phyloP scores from a whole-genome alignment of 2,329 filamentous ascomycete species.

The Arthrobotrys musiformis region DNA sequence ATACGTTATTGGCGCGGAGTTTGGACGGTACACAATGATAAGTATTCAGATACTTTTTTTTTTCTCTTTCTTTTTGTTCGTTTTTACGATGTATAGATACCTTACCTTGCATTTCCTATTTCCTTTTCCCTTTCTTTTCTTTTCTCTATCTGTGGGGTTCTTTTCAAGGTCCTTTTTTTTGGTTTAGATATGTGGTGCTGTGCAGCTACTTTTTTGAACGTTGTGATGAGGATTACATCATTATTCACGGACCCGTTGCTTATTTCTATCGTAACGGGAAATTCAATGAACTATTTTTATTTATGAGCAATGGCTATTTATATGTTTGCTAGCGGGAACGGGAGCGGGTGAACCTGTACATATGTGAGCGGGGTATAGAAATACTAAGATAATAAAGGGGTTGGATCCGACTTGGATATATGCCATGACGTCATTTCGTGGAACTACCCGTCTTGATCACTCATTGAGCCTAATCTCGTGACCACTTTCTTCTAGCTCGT shows the following conservation, averaged over 20 bases:
- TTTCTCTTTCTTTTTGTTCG: not conserved
- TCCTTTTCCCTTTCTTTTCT: not conserved
- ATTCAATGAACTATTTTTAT: no score
- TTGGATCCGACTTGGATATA: not conserved
- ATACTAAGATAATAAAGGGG: no score
- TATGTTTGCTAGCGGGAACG: no score
- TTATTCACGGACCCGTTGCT: no score
- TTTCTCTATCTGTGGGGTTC: not conserved
- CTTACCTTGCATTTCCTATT: not conserved
- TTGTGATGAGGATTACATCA: no score
- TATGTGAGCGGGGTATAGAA: no score
- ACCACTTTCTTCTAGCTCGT: no score
- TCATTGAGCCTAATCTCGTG: no score
- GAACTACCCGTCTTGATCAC: not conserved
- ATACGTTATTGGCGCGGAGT: constrained; percentile 12
- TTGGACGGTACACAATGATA: not conserved
- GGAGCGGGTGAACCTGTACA: no score
- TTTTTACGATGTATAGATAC: constrained; percentile 8
- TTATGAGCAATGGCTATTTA: no score
- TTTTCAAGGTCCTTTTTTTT: not conserved
- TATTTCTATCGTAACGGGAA: no score
- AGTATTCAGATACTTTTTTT: not conserved
- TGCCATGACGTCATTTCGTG: not conserved
- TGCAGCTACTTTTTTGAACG: no score
- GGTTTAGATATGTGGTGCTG: not conserved